Percentiles rank a stretch among this genome's conserved stretches.
Evolutionary conservation across 2,329 filamentous ascomycete genomes (phyloP).

Genomic region (Aspergillus sp.): DNA sequence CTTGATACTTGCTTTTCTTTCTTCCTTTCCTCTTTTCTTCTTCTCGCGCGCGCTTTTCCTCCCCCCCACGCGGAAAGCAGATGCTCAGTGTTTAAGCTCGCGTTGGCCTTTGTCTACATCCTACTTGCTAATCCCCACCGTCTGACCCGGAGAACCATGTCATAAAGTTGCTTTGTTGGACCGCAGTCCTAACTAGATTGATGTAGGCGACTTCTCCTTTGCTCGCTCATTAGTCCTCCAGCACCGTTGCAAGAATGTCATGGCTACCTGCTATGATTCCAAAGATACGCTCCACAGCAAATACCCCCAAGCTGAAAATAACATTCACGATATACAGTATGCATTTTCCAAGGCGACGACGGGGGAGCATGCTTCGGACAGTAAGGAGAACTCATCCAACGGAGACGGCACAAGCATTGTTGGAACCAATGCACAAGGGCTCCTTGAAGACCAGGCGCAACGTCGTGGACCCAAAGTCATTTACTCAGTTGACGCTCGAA

Average conservation of each 20-base stretch:
- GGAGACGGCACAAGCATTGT: neutral
- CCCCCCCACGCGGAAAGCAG: too few species aligned
- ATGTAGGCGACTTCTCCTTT: constrained; percentile 52
- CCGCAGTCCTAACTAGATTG: neutral
- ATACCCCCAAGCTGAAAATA: constrained; percentile 69
- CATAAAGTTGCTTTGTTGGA: neutral
- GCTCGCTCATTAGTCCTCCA: constrained; percentile 45
- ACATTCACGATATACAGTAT: constrained; percentile 52
- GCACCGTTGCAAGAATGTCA: constrained; percentile 43
- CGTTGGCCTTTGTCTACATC: neutral
- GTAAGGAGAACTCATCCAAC: neutral
- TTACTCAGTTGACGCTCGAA: constrained; percentile 48
- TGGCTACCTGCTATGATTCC: constrained; percentile 51
- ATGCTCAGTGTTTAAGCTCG: neutral
- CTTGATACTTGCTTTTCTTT: too few species aligned
- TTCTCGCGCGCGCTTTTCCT: too few species aligned
- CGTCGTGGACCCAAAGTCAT: constrained; percentile 34
- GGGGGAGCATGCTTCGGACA: neutral
- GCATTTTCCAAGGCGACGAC: constrained; percentile 9
- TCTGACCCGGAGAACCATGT: neutral
- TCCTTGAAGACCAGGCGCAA: constrained; percentile 17
- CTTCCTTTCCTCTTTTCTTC: too few species aligned
- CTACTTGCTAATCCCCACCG: neutral
- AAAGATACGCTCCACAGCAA: constrained; percentile 61
- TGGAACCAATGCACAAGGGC: constrained; percentile 5